A percentile compares a stretch with the other conserved stretches of the same genome.
Evolutionary conservation across 306 rosid species (phyloP).

Genomic region (Sicyos edulis): DNA sequence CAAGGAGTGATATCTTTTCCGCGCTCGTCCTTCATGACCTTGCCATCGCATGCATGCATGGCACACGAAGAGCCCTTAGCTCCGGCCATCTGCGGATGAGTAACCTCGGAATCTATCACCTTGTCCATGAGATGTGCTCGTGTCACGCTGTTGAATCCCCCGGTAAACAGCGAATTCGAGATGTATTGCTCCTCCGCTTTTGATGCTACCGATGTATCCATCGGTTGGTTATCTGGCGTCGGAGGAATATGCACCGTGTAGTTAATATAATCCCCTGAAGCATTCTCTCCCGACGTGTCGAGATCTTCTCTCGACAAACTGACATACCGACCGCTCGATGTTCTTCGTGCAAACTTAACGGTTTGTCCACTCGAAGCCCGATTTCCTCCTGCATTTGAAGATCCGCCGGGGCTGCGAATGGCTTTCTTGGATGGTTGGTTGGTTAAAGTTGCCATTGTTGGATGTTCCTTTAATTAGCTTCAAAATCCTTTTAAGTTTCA

Average conservation of each 20-base stretch:
- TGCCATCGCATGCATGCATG: constrained; percentile 70
- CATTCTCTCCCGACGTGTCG: constrained; percentile 59
- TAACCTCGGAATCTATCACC: constrained; percentile 80
- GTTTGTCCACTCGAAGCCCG: constrained; percentile 41
- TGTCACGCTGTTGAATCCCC: constrained; percentile 84
- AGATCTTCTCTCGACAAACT: constrained; percentile 77
- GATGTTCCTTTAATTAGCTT: neutral
- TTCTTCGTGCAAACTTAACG: constrained; percentile 71
- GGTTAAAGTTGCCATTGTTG: constrained; percentile 42
- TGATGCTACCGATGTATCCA: constrained; percentile 59
- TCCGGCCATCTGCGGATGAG: constrained; percentile 94
- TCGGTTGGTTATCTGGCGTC: constrained; percentile 78
- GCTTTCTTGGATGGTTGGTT: constrained; percentile 59
- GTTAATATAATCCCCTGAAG: constrained; percentile 67
- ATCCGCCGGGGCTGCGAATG: constrained; percentile 40
- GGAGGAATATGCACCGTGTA: constrained; percentile 92
- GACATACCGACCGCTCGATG: constrained; percentile 80
- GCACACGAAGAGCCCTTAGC: constrained; percentile 76
- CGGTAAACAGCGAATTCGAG: constrained; percentile 74
- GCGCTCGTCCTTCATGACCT: constrained; percentile 86
- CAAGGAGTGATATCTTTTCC: constrained; percentile 76
- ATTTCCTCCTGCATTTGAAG: constrained; percentile 32
- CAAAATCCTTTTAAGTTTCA: neutral
- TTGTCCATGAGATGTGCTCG: constrained; percentile 90
- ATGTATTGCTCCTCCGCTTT: constrained; percentile 93